Evolutionary conservation across 2,329 filamentous ascomycete species (phyloP).

Genomic region (Colletotrichum paranaense): DNA sequence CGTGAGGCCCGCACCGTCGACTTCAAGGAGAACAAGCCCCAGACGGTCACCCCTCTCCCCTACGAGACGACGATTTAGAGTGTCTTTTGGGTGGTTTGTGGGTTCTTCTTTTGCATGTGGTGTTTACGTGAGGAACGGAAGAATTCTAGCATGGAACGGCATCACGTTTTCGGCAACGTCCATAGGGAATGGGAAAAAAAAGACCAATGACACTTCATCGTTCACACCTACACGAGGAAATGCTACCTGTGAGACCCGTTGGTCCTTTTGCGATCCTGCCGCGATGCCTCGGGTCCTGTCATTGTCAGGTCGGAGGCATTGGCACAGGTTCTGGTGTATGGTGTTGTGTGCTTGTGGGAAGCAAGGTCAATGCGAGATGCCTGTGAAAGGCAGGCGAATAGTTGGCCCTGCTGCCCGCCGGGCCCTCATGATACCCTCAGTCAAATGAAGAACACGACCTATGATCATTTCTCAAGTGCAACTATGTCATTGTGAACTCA

Average conservation of each 20-base stretch:
- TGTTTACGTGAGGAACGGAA: constrained; percentile 39
- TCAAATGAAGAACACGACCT: constrained; percentile 30
- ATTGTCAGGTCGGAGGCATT: neutral
- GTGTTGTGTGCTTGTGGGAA: constrained; percentile 25
- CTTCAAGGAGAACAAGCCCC: constrained; percentile 84
- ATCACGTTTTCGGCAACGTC: constrained; percentile 38
- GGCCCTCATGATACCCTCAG: constrained; percentile 32
- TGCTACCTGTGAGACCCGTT: constrained; percentile 21
- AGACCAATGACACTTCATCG: constrained; percentile 35
- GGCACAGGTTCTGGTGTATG: constrained; percentile 22
- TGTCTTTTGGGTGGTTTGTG: constrained; percentile 34
- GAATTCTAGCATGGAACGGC: constrained; percentile 38
- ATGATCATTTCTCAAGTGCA: neutral
- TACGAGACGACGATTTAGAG: constrained; percentile 99
- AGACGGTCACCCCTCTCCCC: constrained; percentile 90
- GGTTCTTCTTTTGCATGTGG: constrained; percentile 39
- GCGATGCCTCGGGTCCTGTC: constrained; percentile 3
- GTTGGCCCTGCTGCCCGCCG: constrained; percentile 24
- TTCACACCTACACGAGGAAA: constrained; percentile 15
- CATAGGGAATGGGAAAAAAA: constrained; percentile 38
- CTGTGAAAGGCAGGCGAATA: constrained; percentile 21
- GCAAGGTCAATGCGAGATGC: constrained; percentile 8
- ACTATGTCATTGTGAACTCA: neutral
- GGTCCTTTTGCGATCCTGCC: constrained; percentile 1
- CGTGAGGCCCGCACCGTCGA: constrained; percentile 84